Base-by-base conservation (phyloP, 1,284 basidiomycete genomes). In the Prillingera fragicola region DNA sequence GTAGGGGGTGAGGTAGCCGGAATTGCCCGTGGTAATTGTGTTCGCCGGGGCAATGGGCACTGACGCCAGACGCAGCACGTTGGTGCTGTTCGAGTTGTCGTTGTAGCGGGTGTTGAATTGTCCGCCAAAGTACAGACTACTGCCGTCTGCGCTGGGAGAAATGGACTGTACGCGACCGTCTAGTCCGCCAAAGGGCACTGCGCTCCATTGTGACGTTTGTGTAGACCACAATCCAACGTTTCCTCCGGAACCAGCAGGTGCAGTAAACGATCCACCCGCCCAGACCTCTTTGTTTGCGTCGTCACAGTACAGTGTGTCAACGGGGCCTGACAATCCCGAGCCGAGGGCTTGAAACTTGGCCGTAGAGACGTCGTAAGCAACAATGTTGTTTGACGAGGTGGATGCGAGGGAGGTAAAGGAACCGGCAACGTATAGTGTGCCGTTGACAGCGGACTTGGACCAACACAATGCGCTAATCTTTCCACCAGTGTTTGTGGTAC, bases 1-100 rank as follows among this genome's bases (percentile, higher is more conserved):
- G 32, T 94, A 76, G 9, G 92, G 91, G 18, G 91, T 85, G 40
- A 95, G 83, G 14, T 89, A 94, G 1, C 86, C 87, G 5, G 91
- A 87, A 62, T 87, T 89, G 0, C 86, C 84, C 1, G 85, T 84
- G 19, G 87, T 85, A 24, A 85, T 83, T 5, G 80, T 66, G 48
- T 64, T 61, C n/a, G 45, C 33, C 3, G 69, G 66, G 1, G 68
- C 66, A 10, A 61, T 60, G 3, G 59, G 56, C 5, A 57, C 46
- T 19, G 67, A 68, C 1, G 59, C 62, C 27, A 59, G 82, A 9
- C 86, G 81, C 50, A 82, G 83, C 21, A 83, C 82, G 51, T 82
- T 83, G 17, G 83, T 82, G 59, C 83, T 81, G 50, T 59, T 64
- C 37, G 54, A 45, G 74, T 75, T 61, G 82, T 84, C 41, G 14